phyloP scores from a whole-genome alignment of 345 rosid species.

The Brassica nigra region DNA sequence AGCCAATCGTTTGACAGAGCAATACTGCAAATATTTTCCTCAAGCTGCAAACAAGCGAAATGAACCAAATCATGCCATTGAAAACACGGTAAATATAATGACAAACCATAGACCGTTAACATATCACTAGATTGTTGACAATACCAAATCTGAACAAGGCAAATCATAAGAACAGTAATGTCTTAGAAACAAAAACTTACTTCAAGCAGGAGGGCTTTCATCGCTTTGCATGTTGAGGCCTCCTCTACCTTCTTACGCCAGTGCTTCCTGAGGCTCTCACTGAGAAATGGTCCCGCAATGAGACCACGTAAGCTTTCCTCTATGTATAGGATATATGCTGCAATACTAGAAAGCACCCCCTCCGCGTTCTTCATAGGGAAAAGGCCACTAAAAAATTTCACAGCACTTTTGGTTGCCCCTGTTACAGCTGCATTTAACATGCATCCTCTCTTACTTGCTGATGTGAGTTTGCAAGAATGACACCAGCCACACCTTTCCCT shows the following conservation, averaged over 20 bases:
- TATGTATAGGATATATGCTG: constrained; percentile 61
- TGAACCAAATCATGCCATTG: constrained; percentile 19
- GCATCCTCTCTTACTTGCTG: constrained; percentile 74
- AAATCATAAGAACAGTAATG: neutral
- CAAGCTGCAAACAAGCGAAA: constrained; percentile 62
- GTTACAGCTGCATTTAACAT: constrained; percentile 80
- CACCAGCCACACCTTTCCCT: constrained; percentile 99
- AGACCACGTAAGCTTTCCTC: constrained; percentile 85
- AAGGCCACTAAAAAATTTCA: constrained; percentile 59
- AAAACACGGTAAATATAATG: constrained; percentile 4
- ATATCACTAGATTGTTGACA: constrained; percentile 7
- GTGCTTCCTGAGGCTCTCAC: constrained; percentile 52
- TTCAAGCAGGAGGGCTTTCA: constrained; percentile 71
- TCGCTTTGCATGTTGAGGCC: constrained; percentile 56
- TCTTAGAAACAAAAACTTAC: constrained; percentile 46
- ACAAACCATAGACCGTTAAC: constrained; percentile 1
- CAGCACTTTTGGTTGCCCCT: constrained; percentile 68
- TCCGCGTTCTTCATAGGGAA: constrained; percentile 56
- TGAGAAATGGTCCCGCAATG: constrained; percentile 64
- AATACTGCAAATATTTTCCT: constrained; percentile 61
- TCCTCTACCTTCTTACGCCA: constrained; percentile 72
- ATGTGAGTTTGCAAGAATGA: constrained; percentile 73
- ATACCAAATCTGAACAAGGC: neutral
- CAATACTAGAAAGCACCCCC: constrained; percentile 63
- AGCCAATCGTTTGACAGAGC: constrained; percentile 80